phyloP scores from a whole-genome alignment of 768 basidiomycete genomes.

The Lentinula sp. region DNA sequence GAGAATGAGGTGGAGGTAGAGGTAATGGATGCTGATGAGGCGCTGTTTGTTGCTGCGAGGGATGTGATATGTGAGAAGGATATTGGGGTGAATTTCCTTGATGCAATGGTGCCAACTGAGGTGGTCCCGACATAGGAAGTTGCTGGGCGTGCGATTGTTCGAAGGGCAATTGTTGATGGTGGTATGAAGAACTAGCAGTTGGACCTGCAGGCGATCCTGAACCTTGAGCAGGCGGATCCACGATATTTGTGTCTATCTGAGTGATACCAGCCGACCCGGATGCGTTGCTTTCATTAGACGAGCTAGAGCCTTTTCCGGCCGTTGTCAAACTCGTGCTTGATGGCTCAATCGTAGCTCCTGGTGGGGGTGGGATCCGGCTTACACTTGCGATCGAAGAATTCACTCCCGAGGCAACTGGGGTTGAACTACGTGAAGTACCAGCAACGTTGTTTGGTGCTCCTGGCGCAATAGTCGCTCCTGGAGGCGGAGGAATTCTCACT shows the following conservation, averaged over 20 bases:
- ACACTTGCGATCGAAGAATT: background rate
- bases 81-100: background rate
- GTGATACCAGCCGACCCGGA: background rate
- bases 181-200: background rate
- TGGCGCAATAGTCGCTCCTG: slow-evolving; percentile 12
- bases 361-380: slow-evolving; percentile 13
- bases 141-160: background rate
- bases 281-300: background rate
- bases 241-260: background rate
- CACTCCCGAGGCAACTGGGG: background rate
- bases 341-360: slow-evolving; percentile 11
- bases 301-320: background rate
- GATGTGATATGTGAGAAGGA: slow-evolving; percentile 4
- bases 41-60: slow-evolving; percentile 8
- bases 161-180: background rate
- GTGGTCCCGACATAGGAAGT: background rate
- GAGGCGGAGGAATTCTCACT: slow-evolving; percentile 13
- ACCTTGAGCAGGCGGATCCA: background rate
- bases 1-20: background rate
- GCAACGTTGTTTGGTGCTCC: background rate
- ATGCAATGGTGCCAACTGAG: background rate
- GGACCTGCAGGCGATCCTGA: background rate
- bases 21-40: slow-evolving; percentile 8
- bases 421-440: background rate
- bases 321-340: background rate